Base-by-base conservation (phyloP, 1,139 yeast genomes). In the Taphrina deformans region DNA sequence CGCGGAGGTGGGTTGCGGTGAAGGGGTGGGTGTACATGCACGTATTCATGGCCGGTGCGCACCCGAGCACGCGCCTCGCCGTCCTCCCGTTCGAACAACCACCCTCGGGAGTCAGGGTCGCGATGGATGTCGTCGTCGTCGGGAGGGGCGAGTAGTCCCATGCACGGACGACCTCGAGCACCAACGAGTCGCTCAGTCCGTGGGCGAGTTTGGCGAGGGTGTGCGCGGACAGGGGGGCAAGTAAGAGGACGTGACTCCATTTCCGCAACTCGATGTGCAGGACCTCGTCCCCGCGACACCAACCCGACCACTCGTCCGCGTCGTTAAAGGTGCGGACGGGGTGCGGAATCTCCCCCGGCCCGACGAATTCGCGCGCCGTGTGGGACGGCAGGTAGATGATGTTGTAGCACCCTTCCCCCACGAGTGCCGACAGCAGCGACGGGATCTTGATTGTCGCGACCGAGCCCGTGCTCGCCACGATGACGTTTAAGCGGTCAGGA, bases 31-130 rank as follows among this genome's bases (percentile, higher is more conserved):
- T 90, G 76, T 91, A 93, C 95, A 93, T 92, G 72, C 89, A 87
- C 0, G 98, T 91, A 73, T 93, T 92, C 98, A 93, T 92, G 0
- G 98, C 97, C 2, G 99, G 99, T 0, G 98, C 99, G 51, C 53
- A 48, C 2, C 53, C 16, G 2, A 48, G 35, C 10, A 9, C 14
- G 21, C 35, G n/a, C 2, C 33, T 2, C 35, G 5, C 27, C 33
- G 14, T 21, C 27, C 4, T 31, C 35, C 35, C 35, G 5, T 31
- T 31, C 14, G 35, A 10, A 10, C 35, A 10, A 31, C 35, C 10
- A 7, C 10, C 6, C 10, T 29, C 33, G 10, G 33, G 33, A 29
- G 33, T 10, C 6, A 10, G 33, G 10, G 10, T 29, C 10, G 33
- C 10, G 10, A 10, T 10, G 10, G 33, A 29, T 7, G 33, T 7